Conservation (phyloP, 164 flowering plant genomes). For the Tinospora cordifolia region DNA sequence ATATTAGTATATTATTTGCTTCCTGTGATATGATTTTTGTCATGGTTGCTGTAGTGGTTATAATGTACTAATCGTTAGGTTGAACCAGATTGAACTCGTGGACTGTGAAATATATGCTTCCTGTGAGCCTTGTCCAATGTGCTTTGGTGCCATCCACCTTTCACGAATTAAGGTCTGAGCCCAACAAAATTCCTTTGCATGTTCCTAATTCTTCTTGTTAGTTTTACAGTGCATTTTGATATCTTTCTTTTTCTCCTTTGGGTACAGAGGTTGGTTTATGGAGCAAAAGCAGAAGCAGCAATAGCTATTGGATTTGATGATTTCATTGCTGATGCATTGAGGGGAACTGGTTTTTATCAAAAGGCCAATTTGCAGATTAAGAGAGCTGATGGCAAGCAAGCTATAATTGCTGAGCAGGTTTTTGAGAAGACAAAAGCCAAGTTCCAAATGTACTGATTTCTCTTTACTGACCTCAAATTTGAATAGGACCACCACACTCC, state of each 20-base stretch:
- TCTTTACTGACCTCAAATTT: not conserved
- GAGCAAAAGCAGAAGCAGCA: constrained; percentile 96
- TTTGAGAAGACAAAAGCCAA: constrained; percentile 87
- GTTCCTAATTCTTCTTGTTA: not conserved
- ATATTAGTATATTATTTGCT: too few species aligned
- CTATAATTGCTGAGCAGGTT: constrained; percentile 83
- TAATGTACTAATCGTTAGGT: too few species aligned
- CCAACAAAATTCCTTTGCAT: not conserved
- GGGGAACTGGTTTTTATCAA: constrained; percentile 85
- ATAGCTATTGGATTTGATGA: constrained; percentile 94
- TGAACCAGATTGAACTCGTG: constrained; percentile 66
- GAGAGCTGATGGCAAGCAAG: constrained; percentile 75
- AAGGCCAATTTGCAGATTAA: constrained; percentile 84
- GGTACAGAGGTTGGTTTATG: constrained; percentile 84
- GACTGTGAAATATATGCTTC: constrained; percentile 94
- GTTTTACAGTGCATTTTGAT: not conserved
- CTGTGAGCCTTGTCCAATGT: constrained; percentile 98
- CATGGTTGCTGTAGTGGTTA: too few species aligned
- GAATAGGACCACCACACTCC: not conserved
- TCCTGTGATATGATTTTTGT: too few species aligned
- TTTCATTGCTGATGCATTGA: constrained; percentile 93
- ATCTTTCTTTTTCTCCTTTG: not conserved
- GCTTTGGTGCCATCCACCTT: constrained; percentile 96
- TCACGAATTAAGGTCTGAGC: constrained; percentile 70
- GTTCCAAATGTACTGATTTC: constrained; percentile 56